Conservation (phyloP, 169 alveolate species). For the Babesia divergens region DNA sequence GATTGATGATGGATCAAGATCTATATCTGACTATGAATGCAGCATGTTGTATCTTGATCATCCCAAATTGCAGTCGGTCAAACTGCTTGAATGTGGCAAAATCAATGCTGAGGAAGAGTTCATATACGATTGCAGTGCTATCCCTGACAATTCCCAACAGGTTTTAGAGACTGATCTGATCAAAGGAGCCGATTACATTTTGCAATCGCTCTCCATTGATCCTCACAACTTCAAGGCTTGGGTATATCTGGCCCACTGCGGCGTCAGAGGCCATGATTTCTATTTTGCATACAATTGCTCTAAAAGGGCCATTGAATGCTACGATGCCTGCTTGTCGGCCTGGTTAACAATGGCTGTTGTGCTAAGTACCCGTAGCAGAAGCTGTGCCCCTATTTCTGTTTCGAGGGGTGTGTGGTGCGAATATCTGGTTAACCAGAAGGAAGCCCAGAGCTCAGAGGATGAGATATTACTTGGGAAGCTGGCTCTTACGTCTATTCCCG, state of each 20-base stretch:
- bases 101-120: too few relatives aligned
- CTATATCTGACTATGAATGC: not conserved
- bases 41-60: not conserved
- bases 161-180: not conserved
- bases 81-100: not conserved
- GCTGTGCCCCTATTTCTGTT: conserved; percentile 26
- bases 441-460: not conserved
- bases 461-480: too few relatives aligned
- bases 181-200: not conserved
- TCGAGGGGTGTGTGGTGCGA: conserved; percentile 16
- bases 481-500: not conserved
- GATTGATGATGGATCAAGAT: not conserved
- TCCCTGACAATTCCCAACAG: too few relatives aligned
- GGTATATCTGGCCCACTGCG: conserved; percentile 59
- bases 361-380: conserved; percentile 26
- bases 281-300: conserved; percentile 52
- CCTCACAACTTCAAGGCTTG: conserved; percentile 49
- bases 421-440: not conserved
- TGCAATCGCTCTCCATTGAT: conserved; percentile 32
- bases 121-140: too few relatives aligned
- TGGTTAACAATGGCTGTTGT: conserved; percentile 43
- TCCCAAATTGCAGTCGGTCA: not conserved
- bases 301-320: conserved; percentile 43
- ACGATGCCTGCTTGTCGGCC: conserved; percentile 46
- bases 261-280: conserved; percentile 24